Percentiles rank a stretch among this genome's conserved stretches.
Conservation (phyloP, 129 eudicot genomes). For the Scalesia atractyloides region DNA sequence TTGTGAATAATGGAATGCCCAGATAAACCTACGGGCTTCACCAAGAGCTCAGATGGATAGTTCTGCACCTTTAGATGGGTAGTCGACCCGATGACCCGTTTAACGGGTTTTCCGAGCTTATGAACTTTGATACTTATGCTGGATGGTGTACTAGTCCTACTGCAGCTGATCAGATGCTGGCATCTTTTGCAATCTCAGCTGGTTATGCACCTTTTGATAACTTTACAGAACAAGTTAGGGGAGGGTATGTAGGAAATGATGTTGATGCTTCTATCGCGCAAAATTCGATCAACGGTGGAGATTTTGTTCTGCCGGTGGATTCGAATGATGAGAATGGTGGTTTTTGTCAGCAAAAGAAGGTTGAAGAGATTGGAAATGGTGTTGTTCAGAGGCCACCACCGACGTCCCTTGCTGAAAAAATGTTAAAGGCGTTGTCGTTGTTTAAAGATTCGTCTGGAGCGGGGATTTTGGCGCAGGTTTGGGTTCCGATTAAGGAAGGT, state of each 20-base stretch:
- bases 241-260: slow-evolving; percentile 11
- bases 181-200: slow-evolving; percentile 45
- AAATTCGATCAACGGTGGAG: slow-evolving; percentile 28
- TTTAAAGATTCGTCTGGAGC: slow-evolving; percentile 74
- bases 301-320: slow-evolving; percentile 25
- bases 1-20: slow-evolving; percentile 55
- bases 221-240: slow-evolving; percentile 43
- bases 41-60: slow-evolving; percentile 46
- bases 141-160: slow-evolving; percentile 89
- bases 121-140: slow-evolving; percentile 72
- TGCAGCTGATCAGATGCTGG: slow-evolving; percentile 63
- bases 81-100: slow-evolving; percentile 49
- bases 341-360: slow-evolving; percentile 26
- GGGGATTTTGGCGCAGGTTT: slow-evolving; percentile 88
- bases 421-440: slow-evolving; percentile 75
- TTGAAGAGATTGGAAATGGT: slow-evolving; percentile 24
- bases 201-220: slow-evolving; percentile 47
- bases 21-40: slow-evolving; percentile 43
- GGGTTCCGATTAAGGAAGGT: slow-evolving; percentile 84
- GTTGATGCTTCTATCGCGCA: slow-evolving; percentile 34
- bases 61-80: slow-evolving; percentile 23
- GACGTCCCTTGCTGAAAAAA: slow-evolving; percentile 59
- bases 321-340: slow-evolving; percentile 34
- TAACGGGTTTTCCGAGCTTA: slow-evolving; percentile 43
- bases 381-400: slow-evolving; percentile 48